phyloP scores from a whole-genome alignment of 352 stramenopile species.

The Globisporangium paroecandrum region DNA sequence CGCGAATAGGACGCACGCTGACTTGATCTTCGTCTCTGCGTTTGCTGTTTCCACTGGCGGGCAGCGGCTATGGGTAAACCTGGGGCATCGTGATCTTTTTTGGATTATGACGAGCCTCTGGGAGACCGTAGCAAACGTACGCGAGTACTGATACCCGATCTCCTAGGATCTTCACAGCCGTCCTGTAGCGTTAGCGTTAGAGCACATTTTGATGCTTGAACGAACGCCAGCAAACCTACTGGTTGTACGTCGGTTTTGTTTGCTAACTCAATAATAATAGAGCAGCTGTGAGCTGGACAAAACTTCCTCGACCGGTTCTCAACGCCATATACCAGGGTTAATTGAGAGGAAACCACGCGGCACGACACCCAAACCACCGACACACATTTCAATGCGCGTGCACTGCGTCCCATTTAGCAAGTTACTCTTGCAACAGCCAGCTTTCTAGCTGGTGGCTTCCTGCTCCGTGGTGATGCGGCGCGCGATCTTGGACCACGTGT shows the following conservation, averaged over 20 bases:
- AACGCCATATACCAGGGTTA: background rate
- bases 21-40: background rate
- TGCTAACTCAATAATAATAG: no score
- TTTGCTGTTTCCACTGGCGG: background rate
- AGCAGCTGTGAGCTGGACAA: background rate
- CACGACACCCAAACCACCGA: background rate
- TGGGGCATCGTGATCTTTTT: background rate
- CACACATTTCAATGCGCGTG: background rate
- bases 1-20: background rate
- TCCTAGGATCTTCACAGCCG: no score
- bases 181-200: no score
- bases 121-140: background rate
- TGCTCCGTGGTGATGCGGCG: constrained; percentile 34
- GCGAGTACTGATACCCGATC: background rate
- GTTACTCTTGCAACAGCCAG: background rate
- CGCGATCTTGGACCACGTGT: constrained; percentile 45
- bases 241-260: no score
- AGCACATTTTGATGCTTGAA: no score
- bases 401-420: background rate
- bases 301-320: background rate
- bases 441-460: constrained; percentile 20
- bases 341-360: background rate
- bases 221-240: no score
- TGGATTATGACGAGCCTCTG: background rate
- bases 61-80: background rate